A percentile compares a stretch with the other conserved stretches of the same genome.
phyloP scores from a whole-genome alignment of 2,329 filamentous ascomycete species.

The Fusarium paranaense region DNA sequence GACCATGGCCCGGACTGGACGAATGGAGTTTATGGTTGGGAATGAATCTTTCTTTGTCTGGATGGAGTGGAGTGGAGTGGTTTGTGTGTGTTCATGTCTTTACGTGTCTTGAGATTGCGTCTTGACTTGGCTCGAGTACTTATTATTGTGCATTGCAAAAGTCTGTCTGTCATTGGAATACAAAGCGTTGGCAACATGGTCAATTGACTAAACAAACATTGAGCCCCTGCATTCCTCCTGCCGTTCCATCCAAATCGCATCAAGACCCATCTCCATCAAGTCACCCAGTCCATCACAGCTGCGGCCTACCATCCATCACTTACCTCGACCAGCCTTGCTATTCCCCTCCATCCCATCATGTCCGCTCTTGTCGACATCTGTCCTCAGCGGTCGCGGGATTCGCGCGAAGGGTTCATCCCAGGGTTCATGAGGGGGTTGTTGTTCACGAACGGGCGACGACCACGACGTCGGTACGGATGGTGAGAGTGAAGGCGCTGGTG shows the following conservation, averaged over 20 bases:
- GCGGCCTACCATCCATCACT: background rate
- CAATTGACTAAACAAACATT: background rate
- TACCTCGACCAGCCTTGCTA: background rate
- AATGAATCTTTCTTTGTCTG: background rate
- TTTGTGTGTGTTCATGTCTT: background rate
- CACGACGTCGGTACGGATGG: slow-evolving; percentile 37
- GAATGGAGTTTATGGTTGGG: slow-evolving; percentile 18
- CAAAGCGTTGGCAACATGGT: slow-evolving; percentile 8
- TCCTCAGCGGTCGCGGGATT: background rate
- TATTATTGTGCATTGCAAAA: slow-evolving; percentile 23
- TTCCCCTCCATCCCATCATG: background rate
- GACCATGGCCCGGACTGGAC: background rate
- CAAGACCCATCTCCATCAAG: background rate
- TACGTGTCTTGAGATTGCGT: background rate
- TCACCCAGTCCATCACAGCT: background rate
- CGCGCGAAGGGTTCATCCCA: background rate
- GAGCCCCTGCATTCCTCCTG: background rate
- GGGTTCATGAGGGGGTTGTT: background rate
- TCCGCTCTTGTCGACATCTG: background rate
- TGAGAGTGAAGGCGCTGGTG: slow-evolving; percentile 38
- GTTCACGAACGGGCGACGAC: background rate
- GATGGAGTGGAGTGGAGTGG: background rate
- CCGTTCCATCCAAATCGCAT: background rate
- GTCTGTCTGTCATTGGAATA: slow-evolving; percentile 25
- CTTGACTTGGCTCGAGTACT: slow-evolving; percentile 1